A percentile compares a stretch with the other conserved stretches of the same genome.
These are phyloP conservation scores for Pichia sp. DNA, from an alignment of 1,139 yeast species.

Conservation along the genomic window DNA sequence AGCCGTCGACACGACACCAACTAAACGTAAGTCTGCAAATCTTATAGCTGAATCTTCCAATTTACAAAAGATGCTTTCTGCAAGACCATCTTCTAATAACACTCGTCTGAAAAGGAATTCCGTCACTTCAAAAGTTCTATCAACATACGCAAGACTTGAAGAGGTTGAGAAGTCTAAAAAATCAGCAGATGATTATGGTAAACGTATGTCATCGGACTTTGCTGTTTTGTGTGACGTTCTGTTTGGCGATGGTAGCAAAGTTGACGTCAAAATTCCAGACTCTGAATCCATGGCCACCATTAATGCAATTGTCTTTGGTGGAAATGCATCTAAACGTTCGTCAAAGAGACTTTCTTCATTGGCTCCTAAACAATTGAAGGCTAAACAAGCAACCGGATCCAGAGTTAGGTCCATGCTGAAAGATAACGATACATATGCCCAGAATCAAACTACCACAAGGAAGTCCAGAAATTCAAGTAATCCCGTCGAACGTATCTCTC, in stretches of 20 bases:
- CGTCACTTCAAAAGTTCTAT: conserved; percentile 58
- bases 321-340: conserved; percentile 8
- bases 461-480: conserved; percentile 15
- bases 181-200: conserved; percentile 64
- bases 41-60: conserved; percentile 5
- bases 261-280: conserved; percentile 15
- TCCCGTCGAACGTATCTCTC: conserved; percentile 26
- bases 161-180: conserved; percentile 53
- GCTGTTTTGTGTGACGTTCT: conserved; percentile 71
- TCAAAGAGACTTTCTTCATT: neutral
- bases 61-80: conserved; percentile 3
- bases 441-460: neutral
- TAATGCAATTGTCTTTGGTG: conserved; percentile 22
- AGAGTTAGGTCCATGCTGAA: conserved; percentile 2
- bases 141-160: conserved; percentile 65
- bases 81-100: conserved; percentile 11
- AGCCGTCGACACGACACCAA: conserved; percentile 9
- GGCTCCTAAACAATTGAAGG: neutral
- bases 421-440: neutral
- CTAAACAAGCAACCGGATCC: conserved; percentile 5
- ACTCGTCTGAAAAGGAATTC: conserved; percentile 55
- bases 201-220: conserved; percentile 70
- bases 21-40: conserved; percentile 10
- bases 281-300: conserved; percentile 27
- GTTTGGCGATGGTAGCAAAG: conserved; percentile 36